phyloP scores from a whole-genome alignment of 148 eudicot species.

The Diospyros lotus region DNA sequence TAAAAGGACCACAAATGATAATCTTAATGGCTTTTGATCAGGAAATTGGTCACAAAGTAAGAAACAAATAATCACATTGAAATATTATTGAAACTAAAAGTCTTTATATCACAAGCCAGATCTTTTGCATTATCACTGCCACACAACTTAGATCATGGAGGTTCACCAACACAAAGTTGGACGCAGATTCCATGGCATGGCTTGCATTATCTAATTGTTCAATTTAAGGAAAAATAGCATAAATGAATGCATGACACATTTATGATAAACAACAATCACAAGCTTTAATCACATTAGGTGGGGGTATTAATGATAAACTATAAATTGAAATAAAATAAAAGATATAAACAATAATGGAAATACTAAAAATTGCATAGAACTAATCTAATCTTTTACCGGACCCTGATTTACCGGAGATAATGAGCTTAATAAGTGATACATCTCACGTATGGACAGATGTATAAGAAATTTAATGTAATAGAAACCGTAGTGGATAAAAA shows the following conservation, averaged over 20 bases:
- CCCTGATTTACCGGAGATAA: not conserved
- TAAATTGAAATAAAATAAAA: too few relatives aligned
- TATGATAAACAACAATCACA: not conserved
- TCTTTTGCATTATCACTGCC: not conserved
- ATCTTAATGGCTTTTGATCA: not conserved
- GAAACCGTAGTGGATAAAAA: too few relatives aligned
- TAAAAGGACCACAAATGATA: not conserved
- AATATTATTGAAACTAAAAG: not conserved
- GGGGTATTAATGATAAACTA: too few relatives aligned
- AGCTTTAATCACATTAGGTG: too few relatives aligned
- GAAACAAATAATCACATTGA: not conserved
- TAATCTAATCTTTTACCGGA: not conserved
- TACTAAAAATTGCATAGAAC: not conserved
- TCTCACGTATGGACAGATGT: too few relatives aligned
- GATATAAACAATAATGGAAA: not conserved
- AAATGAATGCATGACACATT: not conserved
- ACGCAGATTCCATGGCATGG: not conserved
- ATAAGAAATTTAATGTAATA: too few relatives aligned
- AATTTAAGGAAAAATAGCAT: not conserved
- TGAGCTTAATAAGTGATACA: too few relatives aligned
- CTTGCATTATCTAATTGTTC: not conserved
- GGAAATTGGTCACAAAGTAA: not conserved
- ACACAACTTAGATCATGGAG: not conserved
- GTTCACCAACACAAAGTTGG: not conserved
- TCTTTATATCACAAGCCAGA: not conserved